A percentile compares a stretch with the other conserved stretches of the same genome.
Conservation (phyloP, 495 filamentous ascomycete genomes). For the Aspergillus incahuasiensis region DNA sequence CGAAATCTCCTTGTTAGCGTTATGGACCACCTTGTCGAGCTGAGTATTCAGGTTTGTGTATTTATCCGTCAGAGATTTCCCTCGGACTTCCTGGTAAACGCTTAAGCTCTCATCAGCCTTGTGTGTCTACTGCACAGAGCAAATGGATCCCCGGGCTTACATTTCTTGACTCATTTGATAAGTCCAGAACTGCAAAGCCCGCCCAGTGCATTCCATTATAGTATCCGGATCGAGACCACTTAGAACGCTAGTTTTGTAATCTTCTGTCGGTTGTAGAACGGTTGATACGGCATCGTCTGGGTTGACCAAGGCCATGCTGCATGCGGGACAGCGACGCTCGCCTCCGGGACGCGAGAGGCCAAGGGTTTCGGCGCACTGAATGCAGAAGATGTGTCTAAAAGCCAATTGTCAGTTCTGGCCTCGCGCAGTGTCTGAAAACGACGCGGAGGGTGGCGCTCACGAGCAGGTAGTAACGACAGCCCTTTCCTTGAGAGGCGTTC, state of each 20-base stretch:
- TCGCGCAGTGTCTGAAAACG: background rate
- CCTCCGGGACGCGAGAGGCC: slow-evolving; percentile 58
- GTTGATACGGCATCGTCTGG: slow-evolving; percentile 75
- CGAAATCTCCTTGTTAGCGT: slow-evolving; percentile 76
- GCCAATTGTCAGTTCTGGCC: slow-evolving; percentile 9
- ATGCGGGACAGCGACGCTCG: slow-evolving; percentile 74
- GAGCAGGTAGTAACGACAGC: slow-evolving; percentile 92
- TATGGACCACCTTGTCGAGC: slow-evolving; percentile 73
- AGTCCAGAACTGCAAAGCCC: slow-evolving; percentile 81
- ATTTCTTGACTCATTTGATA: slow-evolving; percentile 93
- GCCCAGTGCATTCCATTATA: slow-evolving; percentile 86
- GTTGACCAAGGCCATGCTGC: slow-evolving; percentile 60
- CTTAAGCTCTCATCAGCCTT: slow-evolving; percentile 40
- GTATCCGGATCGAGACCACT: slow-evolving; percentile 77
- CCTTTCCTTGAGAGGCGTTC: slow-evolving; percentile 62
- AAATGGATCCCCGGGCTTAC: slow-evolving; percentile 35
- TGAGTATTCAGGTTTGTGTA: slow-evolving; percentile 63
- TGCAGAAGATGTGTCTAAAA: slow-evolving; percentile 79
- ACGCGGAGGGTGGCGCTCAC: slow-evolving; percentile 34
- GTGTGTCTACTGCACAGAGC: background rate
- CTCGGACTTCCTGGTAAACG: slow-evolving; percentile 75
- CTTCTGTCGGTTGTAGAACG: slow-evolving; percentile 78
- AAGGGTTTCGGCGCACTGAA: slow-evolving; percentile 63
- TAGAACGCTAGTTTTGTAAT: slow-evolving; percentile 88
- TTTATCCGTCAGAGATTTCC: slow-evolving; percentile 70